These are phyloP conservation scores for Xylaria polymorpha DNA, from an alignment of 2,329 filamentous ascomycete genomes.

Conservation along the genomic window DNA sequence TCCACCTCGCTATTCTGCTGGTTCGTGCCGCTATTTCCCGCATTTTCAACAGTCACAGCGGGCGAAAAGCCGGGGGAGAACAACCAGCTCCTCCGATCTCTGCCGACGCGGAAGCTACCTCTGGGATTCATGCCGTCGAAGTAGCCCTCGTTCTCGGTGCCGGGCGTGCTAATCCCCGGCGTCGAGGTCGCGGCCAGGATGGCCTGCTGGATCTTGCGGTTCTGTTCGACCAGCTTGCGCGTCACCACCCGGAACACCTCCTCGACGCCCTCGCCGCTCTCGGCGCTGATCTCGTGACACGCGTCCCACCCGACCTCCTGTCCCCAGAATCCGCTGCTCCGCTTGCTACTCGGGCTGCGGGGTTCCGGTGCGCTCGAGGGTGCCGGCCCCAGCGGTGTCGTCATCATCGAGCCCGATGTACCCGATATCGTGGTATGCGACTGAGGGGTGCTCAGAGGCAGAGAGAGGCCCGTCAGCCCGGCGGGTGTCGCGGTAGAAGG, in stretches of 20 bases:
- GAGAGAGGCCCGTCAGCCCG: slow-evolving; percentile 46
- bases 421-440: slow-evolving; percentile 42
- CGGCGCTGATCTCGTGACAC: slow-evolving; percentile 95
- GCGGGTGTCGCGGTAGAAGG: slow-evolving; percentile 69
- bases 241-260: slow-evolving; percentile 86
- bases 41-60: slow-evolving; percentile 63
- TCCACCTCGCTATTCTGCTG: slow-evolving; percentile 34
- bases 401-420: slow-evolving; percentile 37
- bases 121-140: slow-evolving; percentile 61
- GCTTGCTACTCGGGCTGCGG: slow-evolving; percentile 70
- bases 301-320: slow-evolving; percentile 96
- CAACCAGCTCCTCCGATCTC: slow-evolving; percentile 69
- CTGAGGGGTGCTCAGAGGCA: slow-evolving; percentile 46
- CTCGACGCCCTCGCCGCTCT: slow-evolving; percentile 94
- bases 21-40: slow-evolving; percentile 44
- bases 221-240: slow-evolving; percentile 72
- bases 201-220: slow-evolving; percentile 71
- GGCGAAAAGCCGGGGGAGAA: slow-evolving; percentile 67
- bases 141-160: slow-evolving; percentile 60
- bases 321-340: slow-evolving; percentile 85
- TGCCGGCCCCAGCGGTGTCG: slow-evolving; percentile 54
- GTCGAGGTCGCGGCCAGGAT: slow-evolving; percentile 66
- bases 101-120: slow-evolving; percentile 67
- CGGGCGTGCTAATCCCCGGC: slow-evolving; percentile 54
- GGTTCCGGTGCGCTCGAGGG: slow-evolving; percentile 57